A percentile compares a stretch with the other conserved stretches of the same genome.
Evolutionary conservation across 192 early-diverging fungal species (phyloP).

Genomic region (Kickxella alabastrina): DNA sequence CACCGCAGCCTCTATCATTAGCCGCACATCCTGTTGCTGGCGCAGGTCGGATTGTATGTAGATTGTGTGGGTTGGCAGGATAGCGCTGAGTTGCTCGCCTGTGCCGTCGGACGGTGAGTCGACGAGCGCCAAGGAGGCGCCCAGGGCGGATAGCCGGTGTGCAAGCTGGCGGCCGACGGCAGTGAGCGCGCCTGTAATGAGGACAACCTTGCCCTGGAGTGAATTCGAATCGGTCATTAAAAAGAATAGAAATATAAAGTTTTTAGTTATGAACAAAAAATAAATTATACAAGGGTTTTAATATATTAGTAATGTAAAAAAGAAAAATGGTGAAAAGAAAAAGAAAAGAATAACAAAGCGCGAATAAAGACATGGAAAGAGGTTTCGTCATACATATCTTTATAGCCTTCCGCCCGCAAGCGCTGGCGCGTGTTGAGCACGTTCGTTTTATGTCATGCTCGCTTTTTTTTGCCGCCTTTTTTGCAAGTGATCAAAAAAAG

Average conservation of each 20-base stretch:
- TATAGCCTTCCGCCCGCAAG: no score
- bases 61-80: constrained; percentile 4
- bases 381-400: no score
- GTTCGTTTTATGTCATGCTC: no score
- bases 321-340: no score
- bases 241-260: no score
- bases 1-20: constrained; percentile 31
- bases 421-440: no score
- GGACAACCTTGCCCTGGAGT: constrained; percentile 28
- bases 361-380: background rate
- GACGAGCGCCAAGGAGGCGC: constrained; percentile 17
- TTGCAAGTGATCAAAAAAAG: background rate
- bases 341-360: background rate
- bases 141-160: constrained; percentile 3
- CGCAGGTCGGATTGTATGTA: constrained; percentile 22
- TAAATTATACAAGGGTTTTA: no score
- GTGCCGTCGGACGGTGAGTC: constrained; percentile 20
- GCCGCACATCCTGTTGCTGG: constrained; percentile 11
- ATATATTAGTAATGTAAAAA: no score
- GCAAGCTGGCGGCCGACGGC: constrained; percentile 19
- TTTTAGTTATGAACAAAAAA: no score
- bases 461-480: no score
- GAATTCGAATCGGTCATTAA: constrained; percentile 1
- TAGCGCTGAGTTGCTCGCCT: constrained; percentile 13
- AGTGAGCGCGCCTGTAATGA: constrained; percentile 31